Conservation (phyloP, 345 rosid genomes). For the Durio zibethinus region DNA sequence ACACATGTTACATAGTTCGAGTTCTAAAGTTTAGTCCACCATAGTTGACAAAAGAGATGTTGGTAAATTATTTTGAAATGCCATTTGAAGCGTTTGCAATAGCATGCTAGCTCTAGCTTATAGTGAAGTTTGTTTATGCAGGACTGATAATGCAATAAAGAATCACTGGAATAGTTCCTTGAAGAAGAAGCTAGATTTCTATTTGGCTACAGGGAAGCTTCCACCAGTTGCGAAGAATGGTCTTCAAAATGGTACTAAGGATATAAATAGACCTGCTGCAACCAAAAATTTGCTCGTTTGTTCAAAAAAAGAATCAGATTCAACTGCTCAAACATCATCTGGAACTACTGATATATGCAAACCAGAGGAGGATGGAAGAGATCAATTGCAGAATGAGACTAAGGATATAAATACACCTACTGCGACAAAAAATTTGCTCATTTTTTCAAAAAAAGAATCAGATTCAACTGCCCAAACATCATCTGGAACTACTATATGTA, state of each 20-base stretch:
- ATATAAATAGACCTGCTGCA: slow-evolving; percentile 18
- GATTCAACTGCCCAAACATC: slow-evolving; percentile 53
- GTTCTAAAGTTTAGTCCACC: background rate
- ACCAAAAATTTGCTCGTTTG: slow-evolving; percentile 26
- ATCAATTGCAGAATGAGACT: slow-evolving; percentile 33
- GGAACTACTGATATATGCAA: slow-evolving; percentile 39
- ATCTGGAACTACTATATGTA: slow-evolving; percentile 38
- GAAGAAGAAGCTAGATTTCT: slow-evolving; percentile 85
- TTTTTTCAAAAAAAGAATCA: slow-evolving; percentile 37
- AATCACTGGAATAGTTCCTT: slow-evolving; percentile 98
- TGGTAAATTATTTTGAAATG: background rate
- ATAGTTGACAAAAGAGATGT: background rate
- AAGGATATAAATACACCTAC: slow-evolving; percentile 28
- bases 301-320: slow-evolving; percentile 44
- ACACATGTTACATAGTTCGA: background rate
- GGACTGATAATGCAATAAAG: slow-evolving; percentile 92
- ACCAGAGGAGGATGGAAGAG: slow-evolving; percentile 47
- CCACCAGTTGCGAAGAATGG: slow-evolving; percentile 52
- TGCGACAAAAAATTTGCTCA: slow-evolving; percentile 24
- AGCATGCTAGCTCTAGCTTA: background rate
- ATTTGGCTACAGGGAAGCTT: slow-evolving; percentile 62
- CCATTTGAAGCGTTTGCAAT: background rate
- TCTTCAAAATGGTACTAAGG: slow-evolving; percentile 43
- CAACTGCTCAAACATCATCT: slow-evolving; percentile 49
- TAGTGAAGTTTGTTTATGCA: slow-evolving; percentile 29